Percentiles rank a stretch among this genome's conserved stretches.
phyloP scores from a whole-genome alignment of 169 alveolate genomes.

The Plasmodium sp. region DNA sequence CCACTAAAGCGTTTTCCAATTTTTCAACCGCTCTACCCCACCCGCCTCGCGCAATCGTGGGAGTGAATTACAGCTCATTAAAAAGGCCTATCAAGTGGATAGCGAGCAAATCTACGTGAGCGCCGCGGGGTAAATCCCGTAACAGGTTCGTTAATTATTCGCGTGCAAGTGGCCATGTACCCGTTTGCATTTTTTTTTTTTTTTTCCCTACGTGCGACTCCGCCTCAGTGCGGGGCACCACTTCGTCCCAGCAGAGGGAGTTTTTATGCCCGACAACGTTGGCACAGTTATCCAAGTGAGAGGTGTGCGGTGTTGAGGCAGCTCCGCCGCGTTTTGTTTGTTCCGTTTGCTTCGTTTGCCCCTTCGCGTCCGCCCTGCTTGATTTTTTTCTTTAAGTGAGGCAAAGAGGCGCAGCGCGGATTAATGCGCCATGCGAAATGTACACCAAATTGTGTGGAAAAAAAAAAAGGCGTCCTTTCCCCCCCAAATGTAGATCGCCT shows the following conservation, averaged over 20 bases:
- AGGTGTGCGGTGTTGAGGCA: neutral
- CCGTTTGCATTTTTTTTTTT: neutral
- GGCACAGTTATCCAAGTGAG: neutral
- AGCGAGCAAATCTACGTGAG: neutral
- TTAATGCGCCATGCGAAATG: neutral
- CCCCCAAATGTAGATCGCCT: neutral
- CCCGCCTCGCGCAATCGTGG: neutral
- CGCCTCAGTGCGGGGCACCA: neutral
- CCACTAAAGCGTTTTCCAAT: neutral
- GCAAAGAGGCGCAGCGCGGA: neutral
- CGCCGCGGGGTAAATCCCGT: neutral
- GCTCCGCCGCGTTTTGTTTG: neutral
- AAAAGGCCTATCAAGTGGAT: neutral
- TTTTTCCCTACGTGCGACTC: neutral
- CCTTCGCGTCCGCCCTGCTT: neutral
- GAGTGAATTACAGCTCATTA: neutral
- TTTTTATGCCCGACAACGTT: neutral
- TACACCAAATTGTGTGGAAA: neutral
- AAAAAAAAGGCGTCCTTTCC: neutral
- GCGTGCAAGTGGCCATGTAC: neutral
- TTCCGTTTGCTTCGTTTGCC: neutral
- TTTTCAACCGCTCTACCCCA: neutral
- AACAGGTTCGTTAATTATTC: neutral
- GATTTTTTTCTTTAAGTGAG: neutral
- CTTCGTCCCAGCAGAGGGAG: neutral